Conservation (phyloP, 805 yeast species). For the Candida fluviatilis region DNA sequence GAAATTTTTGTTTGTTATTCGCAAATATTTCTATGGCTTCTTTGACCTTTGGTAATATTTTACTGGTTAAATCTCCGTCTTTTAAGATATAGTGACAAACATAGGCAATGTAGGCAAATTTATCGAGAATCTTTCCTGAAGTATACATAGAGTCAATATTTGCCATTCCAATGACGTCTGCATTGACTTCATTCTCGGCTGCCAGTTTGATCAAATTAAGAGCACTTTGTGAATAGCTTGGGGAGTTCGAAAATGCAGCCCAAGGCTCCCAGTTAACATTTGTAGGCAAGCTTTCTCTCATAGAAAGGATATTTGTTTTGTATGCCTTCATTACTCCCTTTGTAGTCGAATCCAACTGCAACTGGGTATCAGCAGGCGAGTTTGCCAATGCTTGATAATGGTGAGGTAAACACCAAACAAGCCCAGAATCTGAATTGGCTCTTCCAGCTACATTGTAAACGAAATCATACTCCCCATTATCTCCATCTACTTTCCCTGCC, state of each 20-base stretch:
- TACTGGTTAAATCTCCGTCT: constrained; percentile 48
- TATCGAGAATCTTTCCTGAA: constrained; percentile 83
- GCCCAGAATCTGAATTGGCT: constrained; percentile 20
- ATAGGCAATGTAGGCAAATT: constrained; percentile 82
- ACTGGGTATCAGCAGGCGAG: constrained; percentile 22
- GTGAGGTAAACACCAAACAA: constrained; percentile 53
- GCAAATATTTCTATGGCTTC: constrained; percentile 67
- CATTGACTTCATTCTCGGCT: constrained; percentile 50
- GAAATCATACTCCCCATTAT: constrained; percentile 25
- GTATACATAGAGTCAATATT: constrained; percentile 83
- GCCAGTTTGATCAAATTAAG: constrained; percentile 39
- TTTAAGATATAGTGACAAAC: constrained; percentile 63
- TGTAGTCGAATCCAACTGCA: constrained; percentile 45
- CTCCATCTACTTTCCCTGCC: constrained; percentile 14
- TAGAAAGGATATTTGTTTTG: constrained; percentile 32
- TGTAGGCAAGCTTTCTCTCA: constrained; percentile 42
- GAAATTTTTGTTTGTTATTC: constrained; percentile 62
- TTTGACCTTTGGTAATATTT: constrained; percentile 56
- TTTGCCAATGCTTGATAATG: constrained; percentile 38
- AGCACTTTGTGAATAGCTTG: constrained; percentile 24
- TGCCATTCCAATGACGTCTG: constrained; percentile 54
- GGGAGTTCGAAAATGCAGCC: constrained; percentile 40
- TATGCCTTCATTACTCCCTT: constrained; percentile 48
- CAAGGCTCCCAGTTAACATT: constrained; percentile 52
- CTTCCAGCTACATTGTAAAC: constrained; percentile 24